Percentiles rank a stretch among this genome's conserved stretches.
Conservation (phyloP, 768 basidiomycete species). For the Boletellus ananiceps region DNA sequence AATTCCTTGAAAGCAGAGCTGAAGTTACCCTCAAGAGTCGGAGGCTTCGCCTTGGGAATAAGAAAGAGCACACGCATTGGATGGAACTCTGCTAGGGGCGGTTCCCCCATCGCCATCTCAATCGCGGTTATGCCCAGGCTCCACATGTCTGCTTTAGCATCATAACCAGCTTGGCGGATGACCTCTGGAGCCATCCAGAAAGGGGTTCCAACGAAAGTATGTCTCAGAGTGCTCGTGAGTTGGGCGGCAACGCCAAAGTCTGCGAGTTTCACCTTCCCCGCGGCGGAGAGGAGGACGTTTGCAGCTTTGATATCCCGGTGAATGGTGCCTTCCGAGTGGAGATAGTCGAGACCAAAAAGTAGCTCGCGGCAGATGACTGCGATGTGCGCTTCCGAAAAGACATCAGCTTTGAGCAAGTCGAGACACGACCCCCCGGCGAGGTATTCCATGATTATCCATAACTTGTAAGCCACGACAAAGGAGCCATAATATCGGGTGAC, state of each 20-base stretch:
- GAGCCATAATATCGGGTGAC: slow-evolving; percentile 96
- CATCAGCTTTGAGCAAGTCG: slow-evolving; percentile 88
- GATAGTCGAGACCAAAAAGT: slow-evolving; percentile 87
- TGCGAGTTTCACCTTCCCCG: slow-evolving; percentile 93
- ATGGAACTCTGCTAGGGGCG: slow-evolving; percentile 94
- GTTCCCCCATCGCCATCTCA: slow-evolving; percentile 97
- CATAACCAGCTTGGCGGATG: slow-evolving; percentile 95
- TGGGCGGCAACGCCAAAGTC: slow-evolving; percentile 99
- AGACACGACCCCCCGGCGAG: slow-evolving; percentile 98
- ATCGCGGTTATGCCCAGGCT: slow-evolving; percentile 97
- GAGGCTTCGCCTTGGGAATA: slow-evolving; percentile 95
- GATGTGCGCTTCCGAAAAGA: slow-evolving; percentile 90
- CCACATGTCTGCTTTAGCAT: slow-evolving; percentile 96
- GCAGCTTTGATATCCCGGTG: slow-evolving; percentile 99
- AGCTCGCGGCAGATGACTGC: slow-evolving; percentile 93
- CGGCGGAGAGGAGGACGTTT: slow-evolving; percentile 85
- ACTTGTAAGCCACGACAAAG: slow-evolving; percentile 93
- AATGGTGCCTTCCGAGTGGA: slow-evolving; percentile 94
- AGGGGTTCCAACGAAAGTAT: slow-evolving; percentile 96
- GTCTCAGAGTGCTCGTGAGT: slow-evolving; percentile 87
- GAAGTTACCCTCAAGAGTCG: slow-evolving; percentile 83
- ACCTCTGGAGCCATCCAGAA: slow-evolving; percentile 99
- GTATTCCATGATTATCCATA: slow-evolving; percentile 99
- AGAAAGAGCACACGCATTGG: slow-evolving; percentile 98
- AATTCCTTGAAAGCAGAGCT: slow-evolving; percentile 90